Conservation (phyloP, 148 eudicot species). For the Arctostaphylos glauca region DNA sequence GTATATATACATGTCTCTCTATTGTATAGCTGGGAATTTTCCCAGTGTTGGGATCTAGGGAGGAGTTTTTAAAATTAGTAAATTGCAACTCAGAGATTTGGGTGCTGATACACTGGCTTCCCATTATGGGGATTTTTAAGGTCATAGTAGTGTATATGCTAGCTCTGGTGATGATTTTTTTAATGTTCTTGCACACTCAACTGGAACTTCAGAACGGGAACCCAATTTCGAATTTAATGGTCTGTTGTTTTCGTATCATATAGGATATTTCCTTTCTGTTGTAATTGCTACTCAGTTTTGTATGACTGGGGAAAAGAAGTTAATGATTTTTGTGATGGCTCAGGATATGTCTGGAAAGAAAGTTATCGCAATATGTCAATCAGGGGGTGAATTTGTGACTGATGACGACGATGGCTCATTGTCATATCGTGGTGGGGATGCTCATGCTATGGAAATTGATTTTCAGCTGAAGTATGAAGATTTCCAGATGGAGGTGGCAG, state of each 20-base stretch:
- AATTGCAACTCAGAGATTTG: neutral
- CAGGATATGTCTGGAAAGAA: slow-evolving; percentile 73
- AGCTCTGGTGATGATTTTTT: neutral
- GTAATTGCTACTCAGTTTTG: too few relatives aligned
- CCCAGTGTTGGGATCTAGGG: neutral
- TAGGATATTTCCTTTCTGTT: too few relatives aligned
- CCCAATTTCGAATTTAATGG: too few relatives aligned
- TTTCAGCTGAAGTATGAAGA: slow-evolving; percentile 54
- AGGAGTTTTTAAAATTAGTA: neutral
- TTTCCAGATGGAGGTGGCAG: slow-evolving; percentile 72
- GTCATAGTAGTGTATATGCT: neutral
- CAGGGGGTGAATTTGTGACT: slow-evolving; percentile 68
- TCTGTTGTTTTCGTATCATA: too few relatives aligned
- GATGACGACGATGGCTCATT: slow-evolving; percentile 57
- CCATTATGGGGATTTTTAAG: neutral
- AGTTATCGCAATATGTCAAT: slow-evolving; percentile 81
- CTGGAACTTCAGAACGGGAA: neutral
- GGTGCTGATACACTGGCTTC: neutral
- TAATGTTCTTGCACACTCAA: neutral
- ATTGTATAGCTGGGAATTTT: neutral
- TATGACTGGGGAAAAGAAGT: neutral
- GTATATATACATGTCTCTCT: neutral
- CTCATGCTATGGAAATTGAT: slow-evolving; percentile 91
- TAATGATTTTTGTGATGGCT: neutral
- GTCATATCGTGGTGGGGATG: slow-evolving; percentile 85